Percentiles rank a stretch among this genome's conserved stretches.
These are phyloP conservation scores for Trypanosoma lewisi DNA, from an alignment of 208 protist genomes.

Conservation along the genomic window DNA sequence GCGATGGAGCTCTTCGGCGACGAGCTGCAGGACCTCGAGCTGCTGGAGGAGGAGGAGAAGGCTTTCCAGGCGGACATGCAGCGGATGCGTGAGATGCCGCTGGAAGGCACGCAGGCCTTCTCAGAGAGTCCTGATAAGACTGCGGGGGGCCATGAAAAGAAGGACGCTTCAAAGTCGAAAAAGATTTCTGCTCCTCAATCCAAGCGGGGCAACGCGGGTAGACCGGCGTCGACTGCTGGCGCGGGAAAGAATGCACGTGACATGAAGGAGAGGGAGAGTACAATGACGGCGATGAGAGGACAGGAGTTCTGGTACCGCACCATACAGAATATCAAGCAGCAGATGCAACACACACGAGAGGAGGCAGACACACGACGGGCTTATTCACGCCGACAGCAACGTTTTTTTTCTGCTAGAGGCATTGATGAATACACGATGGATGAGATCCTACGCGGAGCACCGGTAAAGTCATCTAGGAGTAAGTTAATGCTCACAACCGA, in stretches of 20 bases:
- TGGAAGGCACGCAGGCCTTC: neutral
- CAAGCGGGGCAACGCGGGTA: neutral
- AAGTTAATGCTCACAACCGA: neutral
- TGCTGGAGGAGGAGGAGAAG: slow-evolving; percentile 41
- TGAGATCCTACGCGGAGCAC: slow-evolving; percentile 47
- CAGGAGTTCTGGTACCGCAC: slow-evolving; percentile 39
- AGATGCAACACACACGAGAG: slow-evolving; percentile 31
- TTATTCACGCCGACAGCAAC: slow-evolving; percentile 36
- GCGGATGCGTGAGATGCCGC: slow-evolving; percentile 1
- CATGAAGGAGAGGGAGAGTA: slow-evolving; percentile 39
- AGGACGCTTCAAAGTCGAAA: neutral
- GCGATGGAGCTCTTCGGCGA: slow-evolving; percentile 50
- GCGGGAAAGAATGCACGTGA: neutral
- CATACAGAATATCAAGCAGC: slow-evolving; percentile 28
- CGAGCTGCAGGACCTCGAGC: slow-evolving; percentile 58
- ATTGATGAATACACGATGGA: slow-evolving; percentile 62
- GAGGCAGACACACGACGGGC: slow-evolving; percentile 17
- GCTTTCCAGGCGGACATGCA: slow-evolving; percentile 24
- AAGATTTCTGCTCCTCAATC: neutral
- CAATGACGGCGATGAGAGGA: slow-evolving; percentile 33
- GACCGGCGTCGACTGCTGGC: neutral
- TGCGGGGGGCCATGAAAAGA: neutral
- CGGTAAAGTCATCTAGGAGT: neutral
- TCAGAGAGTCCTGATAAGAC: neutral
- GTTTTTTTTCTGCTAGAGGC: slow-evolving; percentile 50